These are phyloP conservation scores for Nitzschia putrida DNA, from an alignment of 108 stramenopile species.

Conservation along the genomic window DNA sequence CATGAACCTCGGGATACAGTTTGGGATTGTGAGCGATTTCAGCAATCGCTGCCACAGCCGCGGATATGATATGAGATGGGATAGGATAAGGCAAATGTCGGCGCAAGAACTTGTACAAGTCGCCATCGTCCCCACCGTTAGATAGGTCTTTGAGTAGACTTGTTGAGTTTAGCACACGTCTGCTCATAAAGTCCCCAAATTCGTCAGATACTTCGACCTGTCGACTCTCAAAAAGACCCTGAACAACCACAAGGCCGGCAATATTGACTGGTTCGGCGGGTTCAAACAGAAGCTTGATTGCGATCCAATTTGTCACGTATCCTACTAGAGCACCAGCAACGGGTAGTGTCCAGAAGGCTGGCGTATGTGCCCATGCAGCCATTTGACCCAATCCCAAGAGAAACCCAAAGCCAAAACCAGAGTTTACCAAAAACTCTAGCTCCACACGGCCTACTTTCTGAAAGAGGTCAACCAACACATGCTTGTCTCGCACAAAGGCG, in stretches of 20 bases:
- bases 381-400: constrained; percentile 84
- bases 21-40: constrained; percentile 58
- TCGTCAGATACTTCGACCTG: constrained; percentile 85
- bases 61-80: constrained; percentile 55
- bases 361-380: constrained; percentile 68
- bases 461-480: constrained; percentile 81
- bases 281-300: constrained; percentile 81
- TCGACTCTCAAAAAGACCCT: constrained; percentile 88
- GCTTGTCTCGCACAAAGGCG: constrained; percentile 76
- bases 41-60: constrained; percentile 61
- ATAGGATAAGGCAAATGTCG: constrained; percentile 71
- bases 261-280: constrained; percentile 77
- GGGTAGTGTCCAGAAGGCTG: constrained; percentile 86
- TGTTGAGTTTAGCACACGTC: constrained; percentile 58
- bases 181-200: constrained; percentile 71
- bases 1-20: constrained; percentile 58
- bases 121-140: constrained; percentile 57
- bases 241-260: constrained; percentile 56
- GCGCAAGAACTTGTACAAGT: constrained; percentile 62
- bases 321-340: constrained; percentile 82
- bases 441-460: constrained; percentile 86
- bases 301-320: constrained; percentile 88
- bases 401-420: constrained; percentile 88
- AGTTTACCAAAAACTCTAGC: constrained; percentile 81
- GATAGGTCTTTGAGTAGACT: constrained; percentile 61